Conservation (phyloP, 139 green algal genomes). For the Closterium sp. region DNA sequence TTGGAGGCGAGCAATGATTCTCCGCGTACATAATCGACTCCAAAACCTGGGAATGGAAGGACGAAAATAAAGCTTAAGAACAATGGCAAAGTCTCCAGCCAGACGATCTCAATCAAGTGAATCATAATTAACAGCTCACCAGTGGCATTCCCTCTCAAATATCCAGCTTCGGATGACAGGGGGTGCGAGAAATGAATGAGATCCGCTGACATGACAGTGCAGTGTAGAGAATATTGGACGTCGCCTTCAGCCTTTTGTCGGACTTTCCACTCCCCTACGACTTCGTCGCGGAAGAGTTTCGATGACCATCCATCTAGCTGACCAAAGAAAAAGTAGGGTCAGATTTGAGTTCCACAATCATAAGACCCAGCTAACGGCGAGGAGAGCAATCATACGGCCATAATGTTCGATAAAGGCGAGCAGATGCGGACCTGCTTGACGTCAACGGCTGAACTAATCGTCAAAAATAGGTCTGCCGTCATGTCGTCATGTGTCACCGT, state of each 20-base stretch:
- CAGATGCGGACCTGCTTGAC: not conserved
- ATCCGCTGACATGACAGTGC: conserved; percentile 85
- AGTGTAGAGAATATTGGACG: conserved; percentile 65
- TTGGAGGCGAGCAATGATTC: not conserved
- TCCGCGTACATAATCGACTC: not conserved
- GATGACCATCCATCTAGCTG: not conserved
- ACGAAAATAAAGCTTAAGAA: not conserved
- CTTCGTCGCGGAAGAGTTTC: not conserved
- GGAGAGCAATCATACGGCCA: too few relatives aligned
- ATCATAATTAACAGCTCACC: conserved; percentile 55
- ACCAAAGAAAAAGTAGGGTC: not conserved
- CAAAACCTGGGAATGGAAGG: not conserved
- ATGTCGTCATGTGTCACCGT: not conserved
- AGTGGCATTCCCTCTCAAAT: conserved; percentile 87
- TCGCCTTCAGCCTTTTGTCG: not conserved
- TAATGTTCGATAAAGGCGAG: too few relatives aligned
- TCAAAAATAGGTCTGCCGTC: not conserved
- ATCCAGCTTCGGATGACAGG: conserved; percentile 81
- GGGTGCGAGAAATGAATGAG: conserved; percentile 74
- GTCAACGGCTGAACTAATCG: not conserved
- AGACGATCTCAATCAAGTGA: too few relatives aligned
- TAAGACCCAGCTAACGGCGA: too few relatives aligned
- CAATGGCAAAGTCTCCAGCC: too few relatives aligned
- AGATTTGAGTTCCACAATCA: not conserved
- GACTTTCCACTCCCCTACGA: not conserved